Conservation (phyloP, 176 grass and related monocot species). For the Triticum urartu region DNA sequence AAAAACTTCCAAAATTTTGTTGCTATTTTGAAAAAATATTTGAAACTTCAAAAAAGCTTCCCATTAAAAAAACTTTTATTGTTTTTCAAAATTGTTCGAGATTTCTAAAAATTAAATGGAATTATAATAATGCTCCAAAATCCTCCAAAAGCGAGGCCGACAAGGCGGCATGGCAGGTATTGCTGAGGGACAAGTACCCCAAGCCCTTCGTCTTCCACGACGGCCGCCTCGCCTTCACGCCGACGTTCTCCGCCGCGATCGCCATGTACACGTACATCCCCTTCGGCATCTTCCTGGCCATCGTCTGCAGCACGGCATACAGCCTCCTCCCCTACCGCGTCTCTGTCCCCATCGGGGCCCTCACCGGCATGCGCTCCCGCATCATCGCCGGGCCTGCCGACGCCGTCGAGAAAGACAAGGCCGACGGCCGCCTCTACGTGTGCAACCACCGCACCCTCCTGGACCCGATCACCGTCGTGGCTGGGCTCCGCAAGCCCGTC, state of each 20-base stretch:
- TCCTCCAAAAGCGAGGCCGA: slow-evolving; percentile 30
- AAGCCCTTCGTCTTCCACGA: slow-evolving; percentile 73
- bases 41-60: no score
- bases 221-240: slow-evolving; percentile 67
- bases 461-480: slow-evolving; percentile 70
- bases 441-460: slow-evolving; percentile 96
- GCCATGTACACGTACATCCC: slow-evolving; percentile 77
- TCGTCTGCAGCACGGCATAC: slow-evolving; percentile 38
- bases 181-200: slow-evolving; percentile 47
- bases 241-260: slow-evolving; percentile 38
- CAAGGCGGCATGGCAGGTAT: slow-evolving; percentile 47
- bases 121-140: no score
- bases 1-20: no score
- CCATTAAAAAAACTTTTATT: no score
- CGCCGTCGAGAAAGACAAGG: no score
- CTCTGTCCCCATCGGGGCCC: slow-evolving; percentile 44
- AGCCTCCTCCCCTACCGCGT: slow-evolving; percentile 56
- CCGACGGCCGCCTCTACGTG: slow-evolving; percentile 44
- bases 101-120: no score
- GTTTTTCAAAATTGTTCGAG: no score
- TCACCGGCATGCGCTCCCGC: slow-evolving; percentile 53
- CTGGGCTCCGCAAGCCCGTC: slow-evolving; percentile 44
- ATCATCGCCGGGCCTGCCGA: slow-evolving; percentile 14
- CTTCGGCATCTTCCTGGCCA: slow-evolving; percentile 37
- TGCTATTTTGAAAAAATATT: no score